phyloP scores from a whole-genome alignment of 768 basidiomycete genomes.

The Calvatia gigantea region DNA sequence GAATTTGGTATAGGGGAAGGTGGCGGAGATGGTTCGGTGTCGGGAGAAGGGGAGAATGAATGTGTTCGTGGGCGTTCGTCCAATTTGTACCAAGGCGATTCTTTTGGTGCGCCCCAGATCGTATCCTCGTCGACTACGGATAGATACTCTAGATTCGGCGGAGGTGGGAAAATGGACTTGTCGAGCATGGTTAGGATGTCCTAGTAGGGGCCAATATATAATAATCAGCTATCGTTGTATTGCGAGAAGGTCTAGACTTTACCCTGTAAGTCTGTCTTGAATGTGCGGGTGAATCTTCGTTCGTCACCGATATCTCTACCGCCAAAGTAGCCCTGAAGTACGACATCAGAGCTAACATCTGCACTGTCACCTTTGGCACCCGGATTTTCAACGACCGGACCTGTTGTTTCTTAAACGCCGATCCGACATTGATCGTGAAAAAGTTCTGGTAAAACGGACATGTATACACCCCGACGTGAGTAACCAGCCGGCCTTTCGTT shows the following conservation, averaged over 20 bases:
- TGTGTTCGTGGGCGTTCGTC: neutral
- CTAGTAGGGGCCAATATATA: neutral
- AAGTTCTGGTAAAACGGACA: neutral
- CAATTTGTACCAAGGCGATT: neutral
- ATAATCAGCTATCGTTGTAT: neutral
- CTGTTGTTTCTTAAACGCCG: slow-evolving; percentile 2
- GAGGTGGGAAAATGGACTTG: slow-evolving; percentile 4
- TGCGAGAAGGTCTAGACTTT: neutral
- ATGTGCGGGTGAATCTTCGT: neutral
- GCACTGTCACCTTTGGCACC: neutral
- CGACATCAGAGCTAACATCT: slow-evolving; percentile 1
- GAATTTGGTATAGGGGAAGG: neutral
- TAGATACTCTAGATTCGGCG: neutral
- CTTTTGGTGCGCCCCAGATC: neutral
- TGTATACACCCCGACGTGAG: slow-evolving; percentile 1
- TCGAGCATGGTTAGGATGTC: neutral
- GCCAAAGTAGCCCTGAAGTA: slow-evolving; percentile 5
- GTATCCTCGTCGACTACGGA: slow-evolving; percentile 1
- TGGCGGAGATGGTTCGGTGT: neutral
- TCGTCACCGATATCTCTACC: slow-evolving; percentile 5
- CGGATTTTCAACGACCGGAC: slow-evolving; percentile 4
- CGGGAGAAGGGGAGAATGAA: neutral
- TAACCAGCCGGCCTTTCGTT: slow-evolving; percentile 2
- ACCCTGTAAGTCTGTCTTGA: slow-evolving; percentile 2
- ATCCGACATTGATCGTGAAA: neutral